Conservation (phyloP, 257 asterid species). For the Plantago ovata region DNA sequence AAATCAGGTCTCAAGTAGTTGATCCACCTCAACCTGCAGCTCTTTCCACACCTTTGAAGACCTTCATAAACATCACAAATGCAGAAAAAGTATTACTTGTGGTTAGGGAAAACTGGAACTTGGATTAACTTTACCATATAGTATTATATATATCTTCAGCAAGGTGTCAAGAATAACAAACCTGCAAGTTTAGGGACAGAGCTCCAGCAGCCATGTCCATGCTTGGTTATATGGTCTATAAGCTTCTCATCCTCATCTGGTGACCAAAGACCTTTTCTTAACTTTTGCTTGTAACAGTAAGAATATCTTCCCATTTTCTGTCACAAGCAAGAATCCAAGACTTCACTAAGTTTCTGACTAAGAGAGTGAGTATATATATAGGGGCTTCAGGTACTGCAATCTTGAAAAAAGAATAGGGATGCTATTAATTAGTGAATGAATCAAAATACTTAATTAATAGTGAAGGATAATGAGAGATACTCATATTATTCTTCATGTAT, state of each 20-base stretch:
- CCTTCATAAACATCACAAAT: constrained; percentile 26
- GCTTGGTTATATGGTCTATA: constrained; percentile 54
- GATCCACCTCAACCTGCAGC: constrained; percentile 84
- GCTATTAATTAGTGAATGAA: constrained; percentile 1
- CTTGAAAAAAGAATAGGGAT: constrained; percentile 24
- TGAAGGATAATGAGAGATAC: constrained; percentile 17
- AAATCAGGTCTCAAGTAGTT: constrained; percentile 85
- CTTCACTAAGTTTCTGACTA: background rate
- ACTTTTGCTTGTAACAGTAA: constrained; percentile 78
- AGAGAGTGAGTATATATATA: constrained; percentile 7
- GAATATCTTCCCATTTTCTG: constrained; percentile 80
- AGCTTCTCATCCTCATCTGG: constrained; percentile 93
- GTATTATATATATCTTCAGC: too few relatives aligned
- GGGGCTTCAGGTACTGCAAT: constrained; percentile 26
- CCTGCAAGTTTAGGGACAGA: constrained; percentile 91
- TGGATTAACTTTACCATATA: too few relatives aligned
- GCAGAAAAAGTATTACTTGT: too few relatives aligned
- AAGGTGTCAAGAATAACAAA: too few relatives aligned
- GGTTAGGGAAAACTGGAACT: background rate
- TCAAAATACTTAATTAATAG: constrained; percentile 12
- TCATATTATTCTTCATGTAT: too few relatives aligned
- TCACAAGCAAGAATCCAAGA: background rate
- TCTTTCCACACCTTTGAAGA: constrained; percentile 85
- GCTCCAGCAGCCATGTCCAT: constrained; percentile 94
- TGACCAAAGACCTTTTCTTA: constrained; percentile 89